Evolutionary conservation across 2,329 filamentous ascomycete genomes (phyloP), one percentile per base, ranked within the genome.

Genomic region (Metarhizium humberi): DNA sequence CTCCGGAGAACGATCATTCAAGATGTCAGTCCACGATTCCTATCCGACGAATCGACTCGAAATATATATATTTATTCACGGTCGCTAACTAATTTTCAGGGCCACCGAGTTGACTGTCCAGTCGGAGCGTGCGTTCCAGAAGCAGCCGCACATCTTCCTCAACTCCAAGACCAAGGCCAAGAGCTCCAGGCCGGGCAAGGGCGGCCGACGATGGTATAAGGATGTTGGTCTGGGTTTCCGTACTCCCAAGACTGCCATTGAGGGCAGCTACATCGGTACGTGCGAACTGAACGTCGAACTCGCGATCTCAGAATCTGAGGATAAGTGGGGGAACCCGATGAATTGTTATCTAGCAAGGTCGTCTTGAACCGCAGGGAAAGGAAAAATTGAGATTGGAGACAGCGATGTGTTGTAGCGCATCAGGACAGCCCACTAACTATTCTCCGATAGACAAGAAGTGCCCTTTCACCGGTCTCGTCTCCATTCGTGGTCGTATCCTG

Each of bases 101-200:
- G 91, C 91, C 76, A 96, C 91, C 85, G 91, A 96, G 84, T 85
- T 96, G 82, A 95, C 91, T 78, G 94, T 99, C 79, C 94, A 99
- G 87, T 95, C 90, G 77, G 94, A 99, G 88, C 92, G 94, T 83
- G 94, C 94, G 85, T 99, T 89, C 90, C 94, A 97, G 81, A 99
- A 99, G 88, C 92, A 99, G 86, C 94, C 94, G 78, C 94, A 99
- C 81, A 96, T 99, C 85, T 99, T 97, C 90, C 86, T 89, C 73
- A 96, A 97, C 87, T 83, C 87, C 75, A 99, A 99, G 88, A 80
- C 82, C 77, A 90, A 91, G 84, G 79, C 85, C 74, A 87, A 88
- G 79, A 90, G 88, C 75, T 80, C 81, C 77, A 87, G 86, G 76
- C 87, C 87, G 70, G 91, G 91, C 77, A 95, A 95, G 86, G 88